Conservation (phyloP, 495 filamentous ascomycete genomes). For the Talaromyces liani region DNA sequence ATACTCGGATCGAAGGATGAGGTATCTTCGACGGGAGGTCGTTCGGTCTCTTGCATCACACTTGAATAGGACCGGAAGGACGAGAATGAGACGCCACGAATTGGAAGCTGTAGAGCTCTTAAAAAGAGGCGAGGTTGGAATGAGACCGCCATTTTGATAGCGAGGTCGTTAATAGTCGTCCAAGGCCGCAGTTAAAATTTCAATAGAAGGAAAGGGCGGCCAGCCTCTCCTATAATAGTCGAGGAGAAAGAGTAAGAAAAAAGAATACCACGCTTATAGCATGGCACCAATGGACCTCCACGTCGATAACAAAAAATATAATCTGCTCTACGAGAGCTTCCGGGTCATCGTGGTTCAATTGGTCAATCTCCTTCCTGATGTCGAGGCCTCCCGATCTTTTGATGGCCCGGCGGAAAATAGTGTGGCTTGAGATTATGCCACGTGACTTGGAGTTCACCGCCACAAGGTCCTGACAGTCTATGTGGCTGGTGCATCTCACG, state of each 20-base stretch:
- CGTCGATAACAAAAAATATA: not conserved
- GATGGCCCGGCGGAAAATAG: constrained; percentile 1
- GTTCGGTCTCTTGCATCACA: constrained; percentile 31
- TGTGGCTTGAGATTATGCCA: not conserved
- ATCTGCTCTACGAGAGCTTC: not conserved
- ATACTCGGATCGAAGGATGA: constrained; percentile 30
- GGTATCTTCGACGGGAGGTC: constrained; percentile 20
- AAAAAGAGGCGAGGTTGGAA: constrained; percentile 58
- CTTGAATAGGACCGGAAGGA: constrained; percentile 51
- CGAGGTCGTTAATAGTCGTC: not conserved
- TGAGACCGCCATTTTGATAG: constrained; percentile 32
- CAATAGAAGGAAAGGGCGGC: not conserved
- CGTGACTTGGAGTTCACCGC: not conserved
- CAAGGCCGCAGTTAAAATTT: not conserved
- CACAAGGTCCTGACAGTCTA: not conserved
- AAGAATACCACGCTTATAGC: not conserved
- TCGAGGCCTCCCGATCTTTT: not conserved
- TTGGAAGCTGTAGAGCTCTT: constrained; percentile 41
- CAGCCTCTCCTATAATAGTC: not conserved
- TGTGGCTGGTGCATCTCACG: constrained; percentile 7
- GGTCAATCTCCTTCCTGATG: not conserved
- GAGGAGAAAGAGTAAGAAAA: not conserved
- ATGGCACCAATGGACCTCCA: not conserved
- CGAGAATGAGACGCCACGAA: constrained; percentile 31
- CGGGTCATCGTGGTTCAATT: not conserved